Conservation (phyloP, 805 yeast species). For the Ogataea wickerhamii region DNA sequence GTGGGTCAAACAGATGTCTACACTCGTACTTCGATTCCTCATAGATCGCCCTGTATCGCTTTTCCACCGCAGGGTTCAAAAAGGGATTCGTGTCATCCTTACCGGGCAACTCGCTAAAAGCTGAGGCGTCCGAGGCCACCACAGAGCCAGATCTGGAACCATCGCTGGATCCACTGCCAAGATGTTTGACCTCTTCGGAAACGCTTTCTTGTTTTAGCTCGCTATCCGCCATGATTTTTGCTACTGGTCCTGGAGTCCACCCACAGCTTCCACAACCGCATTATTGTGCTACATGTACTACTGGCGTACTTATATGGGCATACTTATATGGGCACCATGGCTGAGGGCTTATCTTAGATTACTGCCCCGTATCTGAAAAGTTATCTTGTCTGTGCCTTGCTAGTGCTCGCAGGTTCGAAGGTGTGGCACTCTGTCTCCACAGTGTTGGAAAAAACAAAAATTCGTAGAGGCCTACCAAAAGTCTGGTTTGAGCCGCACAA, state of each 20-base stretch:
- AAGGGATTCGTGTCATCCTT: constrained; percentile 31
- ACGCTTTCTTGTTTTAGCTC: neutral
- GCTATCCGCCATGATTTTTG: neutral
- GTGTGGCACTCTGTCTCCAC: too few relatives aligned
- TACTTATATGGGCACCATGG: too few relatives aligned
- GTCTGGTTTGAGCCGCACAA: too few relatives aligned
- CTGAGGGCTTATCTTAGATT: too few relatives aligned
- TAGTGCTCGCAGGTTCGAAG: too few relatives aligned
- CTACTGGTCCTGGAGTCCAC: neutral
- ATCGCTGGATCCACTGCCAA: neutral
- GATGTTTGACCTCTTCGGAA: neutral
- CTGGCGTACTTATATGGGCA: too few relatives aligned
- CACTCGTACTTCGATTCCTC: constrained; percentile 53
- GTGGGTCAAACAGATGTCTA: constrained; percentile 53
- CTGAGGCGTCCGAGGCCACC: neutral
- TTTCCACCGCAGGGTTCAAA: constrained; percentile 45
- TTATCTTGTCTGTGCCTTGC: too few relatives aligned
- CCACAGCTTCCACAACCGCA: too few relatives aligned
- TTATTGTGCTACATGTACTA: too few relatives aligned
- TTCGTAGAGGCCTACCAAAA: too few relatives aligned
- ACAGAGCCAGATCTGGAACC: neutral
- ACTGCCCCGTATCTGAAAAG: too few relatives aligned
- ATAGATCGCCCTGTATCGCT: constrained; percentile 43
- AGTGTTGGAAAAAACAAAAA: too few relatives aligned
- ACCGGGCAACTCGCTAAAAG: neutral